These are phyloP conservation scores for Pilatotrama ljubarskyi DNA, from an alignment of 768 basidiomycete genomes.

Conservation along the genomic window DNA sequence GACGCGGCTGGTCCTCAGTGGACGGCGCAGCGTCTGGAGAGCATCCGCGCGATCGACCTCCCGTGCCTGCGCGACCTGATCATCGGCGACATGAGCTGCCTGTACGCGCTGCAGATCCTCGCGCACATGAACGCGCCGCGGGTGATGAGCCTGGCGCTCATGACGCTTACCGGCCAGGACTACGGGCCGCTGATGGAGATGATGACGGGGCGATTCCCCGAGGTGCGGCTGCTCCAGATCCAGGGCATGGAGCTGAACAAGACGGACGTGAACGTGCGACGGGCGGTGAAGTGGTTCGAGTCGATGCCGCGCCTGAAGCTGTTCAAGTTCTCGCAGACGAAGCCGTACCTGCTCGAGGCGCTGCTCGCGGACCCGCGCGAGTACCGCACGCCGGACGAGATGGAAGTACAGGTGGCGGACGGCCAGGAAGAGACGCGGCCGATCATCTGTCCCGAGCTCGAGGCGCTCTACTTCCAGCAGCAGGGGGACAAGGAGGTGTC, in stretches of 20 bases:
- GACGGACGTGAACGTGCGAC: constrained; percentile 25
- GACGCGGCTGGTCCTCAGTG: constrained; percentile 53
- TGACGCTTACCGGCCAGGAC: constrained; percentile 52
- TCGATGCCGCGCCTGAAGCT: constrained; percentile 54
- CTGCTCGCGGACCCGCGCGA: constrained; percentile 45
- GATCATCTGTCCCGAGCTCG: constrained; percentile 45
- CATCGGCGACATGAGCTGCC: constrained; percentile 54
- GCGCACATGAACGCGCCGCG: constrained; percentile 56
- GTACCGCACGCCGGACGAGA: constrained; percentile 6
- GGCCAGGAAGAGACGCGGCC: constrained; percentile 11
- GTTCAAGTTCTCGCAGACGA: constrained; percentile 25
- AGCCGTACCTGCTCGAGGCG: constrained; percentile 43
- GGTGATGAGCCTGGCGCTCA: constrained; percentile 57
- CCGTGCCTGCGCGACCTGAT: constrained; percentile 51
- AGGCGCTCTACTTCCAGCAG: constrained; percentile 32
- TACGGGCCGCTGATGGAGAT: constrained; percentile 48
- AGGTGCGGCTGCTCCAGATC: constrained; percentile 55
- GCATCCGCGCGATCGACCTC: constrained; percentile 44
- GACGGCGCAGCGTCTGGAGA: constrained; percentile 12
- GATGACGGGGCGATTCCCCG: constrained; percentile 50
- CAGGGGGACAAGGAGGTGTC: constrained; percentile 31
- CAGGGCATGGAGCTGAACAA: constrained; percentile 43
- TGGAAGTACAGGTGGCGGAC: neutral
- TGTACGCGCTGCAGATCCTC: constrained; percentile 49
- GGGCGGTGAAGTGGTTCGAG: constrained; percentile 51